These are phyloP conservation scores for Clitocybe nebularis DNA, from an alignment of 1,284 basidiomycete genomes.

Conservation along the genomic window DNA sequence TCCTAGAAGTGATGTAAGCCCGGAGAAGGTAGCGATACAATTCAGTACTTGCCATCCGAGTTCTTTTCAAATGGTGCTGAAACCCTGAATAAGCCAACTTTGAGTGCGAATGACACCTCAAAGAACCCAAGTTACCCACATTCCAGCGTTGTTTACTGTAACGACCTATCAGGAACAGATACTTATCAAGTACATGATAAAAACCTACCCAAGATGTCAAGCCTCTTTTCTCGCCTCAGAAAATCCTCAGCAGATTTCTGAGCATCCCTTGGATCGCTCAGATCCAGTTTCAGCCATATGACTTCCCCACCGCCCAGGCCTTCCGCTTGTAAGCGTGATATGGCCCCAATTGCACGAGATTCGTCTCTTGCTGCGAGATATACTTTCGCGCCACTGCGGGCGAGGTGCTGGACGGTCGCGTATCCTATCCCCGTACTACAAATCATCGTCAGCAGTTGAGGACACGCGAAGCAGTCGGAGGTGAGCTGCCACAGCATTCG, in stretches of 20 bases:
- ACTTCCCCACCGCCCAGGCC: conserved; percentile 36
- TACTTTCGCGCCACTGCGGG: conserved; percentile 41
- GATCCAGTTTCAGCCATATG: conserved; percentile 43
- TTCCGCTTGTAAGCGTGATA: conserved; percentile 32
- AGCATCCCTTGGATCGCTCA: conserved; percentile 38
- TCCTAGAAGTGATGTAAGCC: not conserved
- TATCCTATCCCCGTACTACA: conserved; percentile 43
- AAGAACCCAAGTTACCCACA: conserved; percentile 14
- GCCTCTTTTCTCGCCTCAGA: conserved; percentile 23
- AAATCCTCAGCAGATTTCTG: conserved; percentile 38
- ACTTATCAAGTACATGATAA: not conserved
- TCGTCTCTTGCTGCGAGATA: conserved; percentile 42
- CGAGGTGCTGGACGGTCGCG: conserved; percentile 40
- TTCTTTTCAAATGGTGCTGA: conserved; percentile 8
- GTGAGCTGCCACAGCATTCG: no score
- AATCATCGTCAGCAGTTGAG: not conserved
- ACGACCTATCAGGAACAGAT: not conserved
- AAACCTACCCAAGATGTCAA: conserved; percentile 31
- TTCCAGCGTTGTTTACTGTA: conserved; percentile 22
- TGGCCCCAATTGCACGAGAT: conserved; percentile 33
- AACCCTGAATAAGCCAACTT: conserved; percentile 8
- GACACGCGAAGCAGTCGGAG: no score
- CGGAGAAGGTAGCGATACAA: conserved; percentile 25
- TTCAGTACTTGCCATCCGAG: conserved; percentile 25
- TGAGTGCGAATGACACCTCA: not conserved